Evolutionary conservation across 306 rosid genomes (phyloP), one percentile per base, ranked within the genome.

Genomic region (Prinsepia uniflora): DNA sequence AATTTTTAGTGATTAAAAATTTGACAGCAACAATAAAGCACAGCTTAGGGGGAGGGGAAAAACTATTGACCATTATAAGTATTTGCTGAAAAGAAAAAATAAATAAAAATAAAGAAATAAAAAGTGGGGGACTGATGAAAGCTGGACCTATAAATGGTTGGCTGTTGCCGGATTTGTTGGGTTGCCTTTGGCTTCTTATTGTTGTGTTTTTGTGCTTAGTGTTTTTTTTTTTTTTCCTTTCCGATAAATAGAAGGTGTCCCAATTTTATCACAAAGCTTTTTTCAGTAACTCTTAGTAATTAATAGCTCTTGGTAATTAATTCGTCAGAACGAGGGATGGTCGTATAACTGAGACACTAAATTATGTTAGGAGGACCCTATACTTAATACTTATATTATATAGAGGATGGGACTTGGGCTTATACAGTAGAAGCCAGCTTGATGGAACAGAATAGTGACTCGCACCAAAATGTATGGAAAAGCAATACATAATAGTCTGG

Each of bases 101-200:
- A 19, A 30, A n/a, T n/a, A n/a, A n/a, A n/a, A n/a, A n/a, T n/a
- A n/a, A n/a, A n/a, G n/a, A n/a, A n/a, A n/a, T n/a, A n/a, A n/a
- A n/a, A n/a, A 18, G 63, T 7, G 6, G 11, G 12, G 36, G 65
- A 55, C 3, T 22, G 36, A 58, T 57, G 57, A 12, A 17, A 71
- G 44, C 46, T 71, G 46, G 75, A 45, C 44, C 55, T 58, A 44
- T 70, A n/a, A 17, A 24, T 58, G 11, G 54, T 57, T 22, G 17
- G 18, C 7, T 49, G 66, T 57, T 58, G 66, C 54, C 44, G 66
- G 56, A 46, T 39, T 19, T 11, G 43, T 56, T 43, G 53, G 57
- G 12, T 57, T 43, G 66, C 24, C 34, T 17, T 69, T 54, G 73
- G 64, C 63, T 12, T 69, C 22, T 69, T 69, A 41, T 40, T 12